Conservation (phyloP, 2,329 filamentous ascomycete species). For the Penicillium hesseltinei region DNA sequence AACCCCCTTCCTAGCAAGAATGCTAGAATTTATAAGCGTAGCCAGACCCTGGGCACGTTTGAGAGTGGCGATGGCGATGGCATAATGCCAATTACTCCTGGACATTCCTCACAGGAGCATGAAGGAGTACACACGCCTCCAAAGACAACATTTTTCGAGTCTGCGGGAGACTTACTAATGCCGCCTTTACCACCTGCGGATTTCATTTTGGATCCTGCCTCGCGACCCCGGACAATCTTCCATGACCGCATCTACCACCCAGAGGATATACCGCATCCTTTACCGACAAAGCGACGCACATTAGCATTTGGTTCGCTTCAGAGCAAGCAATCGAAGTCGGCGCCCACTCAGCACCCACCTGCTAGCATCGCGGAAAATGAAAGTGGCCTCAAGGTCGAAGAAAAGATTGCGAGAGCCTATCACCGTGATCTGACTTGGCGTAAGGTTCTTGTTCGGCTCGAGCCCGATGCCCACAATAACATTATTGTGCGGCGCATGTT, state of each 20-base stretch:
- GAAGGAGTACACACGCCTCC: slow-evolving; percentile 68
- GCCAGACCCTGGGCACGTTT: slow-evolving; percentile 63
- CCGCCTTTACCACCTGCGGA: slow-evolving; percentile 79
- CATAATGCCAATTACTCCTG: slow-evolving; percentile 43
- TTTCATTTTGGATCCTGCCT: slow-evolving; percentile 79
- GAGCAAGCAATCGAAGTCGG: slow-evolving; percentile 18
- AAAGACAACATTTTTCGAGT: slow-evolving; percentile 90
- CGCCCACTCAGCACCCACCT: slow-evolving; percentile 12
- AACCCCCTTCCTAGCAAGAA: slow-evolving; percentile 44
- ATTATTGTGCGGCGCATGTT: slow-evolving; percentile 96
- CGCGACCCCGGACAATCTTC: slow-evolving; percentile 85
- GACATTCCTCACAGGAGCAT: slow-evolving; percentile 52
- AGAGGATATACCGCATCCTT: slow-evolving; percentile 82
- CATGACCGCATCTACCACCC: slow-evolving; percentile 96
- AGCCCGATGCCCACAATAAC: slow-evolving; percentile 98
- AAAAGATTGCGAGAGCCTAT: slow-evolving; percentile 96
- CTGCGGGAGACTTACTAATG: slow-evolving; percentile 86
- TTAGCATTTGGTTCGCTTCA: slow-evolving; percentile 32
- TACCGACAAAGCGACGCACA: slow-evolving; percentile 47
- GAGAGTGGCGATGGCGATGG: slow-evolving; percentile 14
- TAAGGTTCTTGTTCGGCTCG: slow-evolving; percentile 90
- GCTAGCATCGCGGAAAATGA: slow-evolving; percentile 18
- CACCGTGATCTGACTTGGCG: slow-evolving; percentile 90
- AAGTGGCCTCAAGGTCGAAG: slow-evolving; percentile 78
- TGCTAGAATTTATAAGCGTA: slow-evolving; percentile 69